Percentiles rank a stretch among this genome's conserved stretches.
These are phyloP conservation scores for Cystobasidium sp. DNA, from an alignment of 1,284 basidiomycete species.

Conservation along the genomic window DNA sequence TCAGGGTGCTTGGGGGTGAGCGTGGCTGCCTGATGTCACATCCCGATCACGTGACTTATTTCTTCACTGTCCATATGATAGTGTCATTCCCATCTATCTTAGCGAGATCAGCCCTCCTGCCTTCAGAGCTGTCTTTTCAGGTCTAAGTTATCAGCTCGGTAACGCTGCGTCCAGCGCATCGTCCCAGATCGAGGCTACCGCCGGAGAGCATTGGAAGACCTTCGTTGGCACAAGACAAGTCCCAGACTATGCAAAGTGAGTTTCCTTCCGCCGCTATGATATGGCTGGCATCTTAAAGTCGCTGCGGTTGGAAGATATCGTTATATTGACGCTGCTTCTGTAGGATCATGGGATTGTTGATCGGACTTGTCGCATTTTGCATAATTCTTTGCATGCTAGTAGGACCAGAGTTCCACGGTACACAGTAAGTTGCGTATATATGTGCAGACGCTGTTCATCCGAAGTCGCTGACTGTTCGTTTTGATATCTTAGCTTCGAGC, in stretches of 20 bases:
- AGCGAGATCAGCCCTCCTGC: conserved; percentile 84
- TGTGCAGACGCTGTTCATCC: not conserved
- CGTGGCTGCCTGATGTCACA: not conserved
- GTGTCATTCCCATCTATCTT: conserved; percentile 31
- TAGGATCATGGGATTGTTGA: conserved; percentile 78
- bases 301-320: too few relatives aligned
- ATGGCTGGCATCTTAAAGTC: not conserved
- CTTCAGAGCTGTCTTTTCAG: conserved; percentile 90
- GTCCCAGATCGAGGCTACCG: conserved; percentile 86
- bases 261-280: conserved; percentile 28
- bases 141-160: conserved; percentile 68
- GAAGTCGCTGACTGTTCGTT: not conserved
- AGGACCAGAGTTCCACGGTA: conserved; percentile 69
- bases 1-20: conserved; percentile 59
- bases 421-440: conserved; percentile 55
- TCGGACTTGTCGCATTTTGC: conserved; percentile 64
- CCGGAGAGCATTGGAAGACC: conserved; percentile 58
- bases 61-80: not conserved
- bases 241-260: conserved; percentile 76
- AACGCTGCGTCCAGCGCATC: conserved; percentile 83
- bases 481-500: conserved; percentile 31
- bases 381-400: conserved; percentile 48
- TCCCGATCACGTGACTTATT: not conserved
- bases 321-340: not conserved
- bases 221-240: conserved; percentile 63